Evolutionary conservation across 2,329 filamentous ascomycete genomes (phyloP).

Genomic region (Monilinia fructicola): DNA sequence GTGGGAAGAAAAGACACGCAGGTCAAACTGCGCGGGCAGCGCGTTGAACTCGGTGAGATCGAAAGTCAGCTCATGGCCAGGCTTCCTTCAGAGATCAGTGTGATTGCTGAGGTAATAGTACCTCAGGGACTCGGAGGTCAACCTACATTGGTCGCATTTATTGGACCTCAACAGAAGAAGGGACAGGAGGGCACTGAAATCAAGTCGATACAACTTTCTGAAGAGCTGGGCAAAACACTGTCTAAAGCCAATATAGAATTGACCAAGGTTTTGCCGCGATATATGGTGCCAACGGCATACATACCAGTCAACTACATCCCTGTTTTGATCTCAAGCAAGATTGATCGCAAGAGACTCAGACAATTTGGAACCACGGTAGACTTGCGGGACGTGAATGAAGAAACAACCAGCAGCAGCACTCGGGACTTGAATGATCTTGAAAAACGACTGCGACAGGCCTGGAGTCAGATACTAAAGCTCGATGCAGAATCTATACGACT

Average conservation of each 20-base stretch:
- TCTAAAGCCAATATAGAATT: constrained; percentile 26
- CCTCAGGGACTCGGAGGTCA: constrained; percentile 37
- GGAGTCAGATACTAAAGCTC: constrained; percentile 30
- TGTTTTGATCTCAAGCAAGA: constrained; percentile 40
- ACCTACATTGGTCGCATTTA: constrained; percentile 31
- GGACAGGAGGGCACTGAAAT: constrained; percentile 7
- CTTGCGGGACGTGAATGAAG: constrained; percentile 10
- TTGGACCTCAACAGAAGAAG: constrained; percentile 9
- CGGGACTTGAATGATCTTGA: constrained; percentile 21
- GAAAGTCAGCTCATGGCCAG: constrained; percentile 45
- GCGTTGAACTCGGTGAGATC: constrained; percentile 59
- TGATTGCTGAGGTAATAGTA: constrained; percentile 41
- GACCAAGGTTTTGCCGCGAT: constrained; percentile 40
- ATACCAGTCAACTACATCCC: constrained; percentile 40
- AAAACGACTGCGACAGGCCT: constrained; percentile 25
- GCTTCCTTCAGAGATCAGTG: constrained; percentile 41
- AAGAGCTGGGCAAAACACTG: constrained; percentile 11
- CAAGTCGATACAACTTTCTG: constrained; percentile 10
- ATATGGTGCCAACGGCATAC: constrained; percentile 42
- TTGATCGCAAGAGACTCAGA: constrained; percentile 43
- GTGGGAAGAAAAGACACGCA: constrained; percentile 66
- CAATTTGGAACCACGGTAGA: constrained; percentile 22
- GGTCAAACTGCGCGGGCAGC: constrained; percentile 65
- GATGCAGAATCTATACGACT: constrained; percentile 26
- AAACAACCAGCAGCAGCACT: neutral